phyloP scores from a whole-genome alignment of 768 basidiomycete species.

The Psilocybe subaeruginosa region DNA sequence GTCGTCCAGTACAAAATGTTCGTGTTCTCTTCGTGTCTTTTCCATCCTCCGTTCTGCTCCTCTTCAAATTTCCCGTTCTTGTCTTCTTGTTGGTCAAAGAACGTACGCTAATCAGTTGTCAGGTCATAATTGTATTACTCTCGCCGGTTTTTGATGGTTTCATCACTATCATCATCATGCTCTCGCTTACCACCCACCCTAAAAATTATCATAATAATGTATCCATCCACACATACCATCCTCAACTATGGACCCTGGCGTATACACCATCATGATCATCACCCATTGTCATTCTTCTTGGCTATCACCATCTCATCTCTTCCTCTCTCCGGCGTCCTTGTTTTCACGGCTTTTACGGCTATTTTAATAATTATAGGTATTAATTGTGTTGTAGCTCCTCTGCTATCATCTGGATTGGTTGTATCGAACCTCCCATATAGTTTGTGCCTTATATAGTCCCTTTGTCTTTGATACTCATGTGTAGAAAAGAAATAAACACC shows the following conservation, averaged over 20 bases:
- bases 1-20: constrained; percentile 83
- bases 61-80: constrained; percentile 7
- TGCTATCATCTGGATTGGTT: constrained; percentile 5
- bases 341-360: neutral
- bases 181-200: neutral
- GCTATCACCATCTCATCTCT: neutral
- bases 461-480: constrained; percentile 1
- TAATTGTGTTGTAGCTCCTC: constrained; percentile 14
- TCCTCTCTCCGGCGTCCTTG: neutral
- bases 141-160: constrained; percentile 10
- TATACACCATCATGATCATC: neutral
- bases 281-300: neutral
- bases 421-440: neutral
- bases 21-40: constrained; percentile 45
- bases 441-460: neutral
- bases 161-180: constrained; percentile 6
- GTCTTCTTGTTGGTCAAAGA: constrained; percentile 23
- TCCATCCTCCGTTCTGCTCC: constrained; percentile 10
- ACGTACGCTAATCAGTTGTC: constrained; percentile 67
- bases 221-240: constrained; percentile 7
- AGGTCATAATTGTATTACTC: constrained; percentile 62
- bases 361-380: constrained; percentile 19
- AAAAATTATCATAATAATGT: constrained; percentile 10
- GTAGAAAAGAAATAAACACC: constrained; percentile 1
- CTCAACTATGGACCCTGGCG: constrained; percentile 5